These are phyloP conservation scores for Podospora tetraspora DNA, from an alignment of 495 filamentous ascomycete species.

Conservation along the genomic window DNA sequence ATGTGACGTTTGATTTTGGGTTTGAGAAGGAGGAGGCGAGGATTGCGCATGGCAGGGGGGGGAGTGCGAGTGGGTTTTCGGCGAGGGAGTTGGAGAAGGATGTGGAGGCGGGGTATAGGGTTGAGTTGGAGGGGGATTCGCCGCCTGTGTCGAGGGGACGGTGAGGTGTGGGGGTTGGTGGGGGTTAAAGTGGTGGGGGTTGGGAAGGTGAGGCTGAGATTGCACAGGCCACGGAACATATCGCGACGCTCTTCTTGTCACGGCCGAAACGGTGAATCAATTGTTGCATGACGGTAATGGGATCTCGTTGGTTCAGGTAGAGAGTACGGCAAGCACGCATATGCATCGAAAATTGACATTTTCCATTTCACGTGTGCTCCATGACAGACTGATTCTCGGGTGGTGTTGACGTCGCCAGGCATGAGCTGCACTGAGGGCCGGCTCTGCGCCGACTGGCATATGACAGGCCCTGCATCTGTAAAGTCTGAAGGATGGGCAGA, in stretches of 20 bases:
- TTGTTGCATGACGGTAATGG: background rate
- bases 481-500: background rate
- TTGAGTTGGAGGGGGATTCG: conserved; percentile 11
- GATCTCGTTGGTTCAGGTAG: background rate
- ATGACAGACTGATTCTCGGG: background rate
- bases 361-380: background rate
- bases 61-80: conserved; percentile 12
- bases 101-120: background rate
- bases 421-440: too few species aligned
- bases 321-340: background rate
- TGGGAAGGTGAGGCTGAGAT: background rate
- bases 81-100: background rate
- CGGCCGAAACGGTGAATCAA: background rate
- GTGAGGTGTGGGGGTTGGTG: background rate
- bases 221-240: background rate
- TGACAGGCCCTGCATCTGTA: background rate
- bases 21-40: conserved; percentile 13
- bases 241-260: background rate
- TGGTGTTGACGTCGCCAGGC: too few species aligned
- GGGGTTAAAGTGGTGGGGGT: background rate
- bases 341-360: background rate
- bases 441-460: background rate
- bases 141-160: background rate
- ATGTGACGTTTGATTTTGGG: conserved; percentile 28
- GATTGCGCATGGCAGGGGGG: background rate